phyloP scores from a whole-genome alignment of 2,329 filamentous ascomycete genomes.

The Escovopsis sp. region DNA sequence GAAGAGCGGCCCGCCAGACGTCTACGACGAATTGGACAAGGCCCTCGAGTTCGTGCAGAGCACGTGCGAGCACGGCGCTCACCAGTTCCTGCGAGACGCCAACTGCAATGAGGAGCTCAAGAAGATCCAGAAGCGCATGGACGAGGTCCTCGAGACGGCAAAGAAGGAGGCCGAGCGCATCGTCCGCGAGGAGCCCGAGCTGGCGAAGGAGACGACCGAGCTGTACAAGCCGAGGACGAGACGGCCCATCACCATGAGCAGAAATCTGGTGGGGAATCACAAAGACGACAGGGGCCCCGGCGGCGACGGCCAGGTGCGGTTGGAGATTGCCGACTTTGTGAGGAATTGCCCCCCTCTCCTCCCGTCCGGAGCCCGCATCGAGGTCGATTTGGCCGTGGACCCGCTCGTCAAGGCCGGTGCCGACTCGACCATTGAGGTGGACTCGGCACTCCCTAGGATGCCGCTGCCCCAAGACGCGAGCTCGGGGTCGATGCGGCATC shows the following conservation, averaged over 20 bases:
- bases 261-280: conserved; percentile 22
- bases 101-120: conserved; percentile 67
- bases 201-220: conserved; percentile 24
- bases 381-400: conserved; percentile 13
- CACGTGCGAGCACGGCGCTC: conserved; percentile 73
- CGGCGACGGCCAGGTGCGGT: conserved; percentile 12
- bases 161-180: conserved; percentile 44
- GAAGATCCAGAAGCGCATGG: conserved; percentile 51
- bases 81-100: conserved; percentile 78
- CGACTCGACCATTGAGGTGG: too few species aligned
- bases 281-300: conserved; percentile 10
- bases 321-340: conserved; percentile 8
- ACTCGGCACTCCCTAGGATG: too few species aligned
- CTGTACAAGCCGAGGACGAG: conserved; percentile 31
- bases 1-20: conserved; percentile 23
- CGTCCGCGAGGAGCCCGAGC: conserved; percentile 34
- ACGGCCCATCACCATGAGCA: conserved; percentile 38
- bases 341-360: conserved; percentile 9
- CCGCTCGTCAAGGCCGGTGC: too few species aligned
- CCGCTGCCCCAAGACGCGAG: too few species aligned
- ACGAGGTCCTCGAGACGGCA: conserved; percentile 46
- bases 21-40: conserved; percentile 64
- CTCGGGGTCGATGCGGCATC: too few species aligned
- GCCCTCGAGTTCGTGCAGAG: conserved; percentile 65
- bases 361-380: conserved; percentile 13